Conservation (phyloP, 2,329 filamentous ascomycete species). For the Aureobasidium subglaciale region DNA sequence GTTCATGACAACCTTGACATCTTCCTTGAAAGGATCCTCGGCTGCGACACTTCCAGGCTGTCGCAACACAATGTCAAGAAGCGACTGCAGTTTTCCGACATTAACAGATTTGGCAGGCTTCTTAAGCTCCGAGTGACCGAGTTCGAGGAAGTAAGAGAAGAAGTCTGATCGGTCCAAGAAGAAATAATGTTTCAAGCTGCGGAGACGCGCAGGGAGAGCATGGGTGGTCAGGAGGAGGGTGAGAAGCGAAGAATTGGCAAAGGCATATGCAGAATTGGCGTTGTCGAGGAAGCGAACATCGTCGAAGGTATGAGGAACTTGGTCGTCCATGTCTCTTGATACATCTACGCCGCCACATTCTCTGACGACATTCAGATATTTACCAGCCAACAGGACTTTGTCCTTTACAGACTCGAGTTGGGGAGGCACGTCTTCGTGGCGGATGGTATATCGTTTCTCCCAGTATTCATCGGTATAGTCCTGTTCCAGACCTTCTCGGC, state of each 20-base stretch:
- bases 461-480: constrained; percentile 99
- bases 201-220: constrained; percentile 75
- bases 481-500: constrained; percentile 80
- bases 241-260: constrained; percentile 90
- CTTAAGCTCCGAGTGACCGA: constrained; percentile 79
- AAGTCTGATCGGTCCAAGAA: constrained; percentile 97
- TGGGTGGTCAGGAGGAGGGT: constrained; percentile 88
- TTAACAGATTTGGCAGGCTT: constrained; percentile 87
- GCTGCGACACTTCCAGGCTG: constrained; percentile 92
- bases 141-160: constrained; percentile 94
- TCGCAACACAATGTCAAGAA: constrained; percentile 93
- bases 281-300: constrained; percentile 90
- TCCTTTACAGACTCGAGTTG: constrained; percentile 87
- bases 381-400: constrained; percentile 89
- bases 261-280: constrained; percentile 87
- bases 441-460: constrained; percentile 94
- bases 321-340: constrained; percentile 61
- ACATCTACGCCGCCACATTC: constrained; percentile 89
- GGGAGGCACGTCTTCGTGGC: constrained; percentile 83
- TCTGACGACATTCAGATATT: constrained; percentile 95
- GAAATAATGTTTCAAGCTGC: constrained; percentile 96
- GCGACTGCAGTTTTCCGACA: constrained; percentile 83
- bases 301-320: constrained; percentile 82
- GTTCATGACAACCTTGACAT: constrained; percentile 96
- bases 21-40: constrained; percentile 94